Evolutionary conservation across 1,139 yeast species (phyloP).

Genomic region (Geotrichum fermentans): DNA sequence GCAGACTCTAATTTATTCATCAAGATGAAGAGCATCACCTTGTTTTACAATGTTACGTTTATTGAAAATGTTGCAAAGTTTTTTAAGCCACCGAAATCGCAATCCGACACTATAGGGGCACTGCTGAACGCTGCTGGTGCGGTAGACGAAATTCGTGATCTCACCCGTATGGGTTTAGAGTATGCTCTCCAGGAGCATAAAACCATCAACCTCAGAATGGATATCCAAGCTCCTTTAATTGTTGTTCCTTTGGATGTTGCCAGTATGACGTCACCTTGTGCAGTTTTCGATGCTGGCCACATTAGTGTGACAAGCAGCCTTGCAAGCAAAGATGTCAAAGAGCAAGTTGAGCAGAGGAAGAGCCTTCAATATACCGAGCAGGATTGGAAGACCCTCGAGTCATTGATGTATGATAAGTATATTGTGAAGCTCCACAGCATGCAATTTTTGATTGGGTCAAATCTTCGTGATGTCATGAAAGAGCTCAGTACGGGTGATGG

Average conservation of each 20-base stretch:
- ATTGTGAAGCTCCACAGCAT: constrained; percentile 74
- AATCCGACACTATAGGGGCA: constrained; percentile 83
- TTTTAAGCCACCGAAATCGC: constrained; percentile 84
- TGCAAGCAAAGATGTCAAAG: constrained; percentile 64
- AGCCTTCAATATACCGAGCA: constrained; percentile 58
- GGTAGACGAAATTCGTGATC: constrained; percentile 82
- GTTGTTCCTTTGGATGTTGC: constrained; percentile 79
- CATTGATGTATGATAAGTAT: constrained; percentile 88
- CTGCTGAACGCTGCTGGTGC: constrained; percentile 93
- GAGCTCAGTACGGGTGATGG: constrained; percentile 32
- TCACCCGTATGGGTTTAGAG: constrained; percentile 86
- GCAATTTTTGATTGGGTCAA: constrained; percentile 80
- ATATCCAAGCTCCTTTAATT: constrained; percentile 87
- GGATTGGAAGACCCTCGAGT: constrained; percentile 67
- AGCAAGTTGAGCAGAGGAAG: constrained; percentile 61
- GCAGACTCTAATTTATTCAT: constrained; percentile 77
- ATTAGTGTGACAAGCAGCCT: constrained; percentile 76
- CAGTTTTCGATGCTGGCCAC: constrained; percentile 92
- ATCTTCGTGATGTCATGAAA: constrained; percentile 65
- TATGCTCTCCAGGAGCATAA: constrained; percentile 92
- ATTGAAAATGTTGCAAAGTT: constrained; percentile 69
- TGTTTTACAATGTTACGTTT: constrained; percentile 78
- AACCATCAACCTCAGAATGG: constrained; percentile 76
- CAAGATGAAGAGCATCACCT: constrained; percentile 78
- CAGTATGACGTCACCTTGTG: constrained; percentile 79